phyloP scores from a whole-genome alignment of 805 yeast genomes.

The Lipomyces starkeyi region DNA sequence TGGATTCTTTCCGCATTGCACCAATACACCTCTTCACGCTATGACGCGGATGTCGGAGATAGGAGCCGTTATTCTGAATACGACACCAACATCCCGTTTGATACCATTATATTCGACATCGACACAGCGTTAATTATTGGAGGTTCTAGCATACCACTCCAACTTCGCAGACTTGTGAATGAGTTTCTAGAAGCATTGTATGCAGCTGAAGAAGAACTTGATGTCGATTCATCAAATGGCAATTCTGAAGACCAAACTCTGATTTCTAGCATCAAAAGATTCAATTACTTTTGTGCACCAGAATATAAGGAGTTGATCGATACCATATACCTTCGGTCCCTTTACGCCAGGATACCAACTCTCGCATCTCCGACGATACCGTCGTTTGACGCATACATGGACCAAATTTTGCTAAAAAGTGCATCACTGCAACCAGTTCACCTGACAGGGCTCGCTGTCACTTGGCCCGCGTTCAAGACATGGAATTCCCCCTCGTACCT shows the following conservation, averaged over 20 bases:
- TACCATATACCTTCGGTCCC: not conserved
- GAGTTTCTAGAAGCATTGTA: constrained; percentile 3
- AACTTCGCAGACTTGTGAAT: constrained; percentile 13
- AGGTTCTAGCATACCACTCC: constrained; percentile 15
- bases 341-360: not conserved
- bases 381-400: not conserved
- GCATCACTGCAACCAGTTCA: constrained; percentile 15
- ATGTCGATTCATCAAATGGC: not conserved
- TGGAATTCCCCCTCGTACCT: constrained; percentile 40
- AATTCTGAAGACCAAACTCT: not conserved
- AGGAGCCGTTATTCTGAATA: not conserved
- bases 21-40: not conserved
- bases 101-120: constrained; percentile 11
- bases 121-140: constrained; percentile 25
- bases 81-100: not conserved
- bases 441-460: constrained; percentile 20
- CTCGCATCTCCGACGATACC: not conserved
- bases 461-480: constrained; percentile 33
- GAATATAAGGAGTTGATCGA: constrained; percentile 1
- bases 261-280: not conserved
- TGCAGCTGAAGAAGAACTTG: not conserved
- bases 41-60: not conserved
- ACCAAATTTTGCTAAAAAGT: not conserved
- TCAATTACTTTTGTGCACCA: constrained; percentile 10
- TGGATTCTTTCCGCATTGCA: constrained; percentile 18